These are phyloP conservation scores for Lepidium didymum DNA, from an alignment of 345 rosid species.

Conservation along the genomic window DNA sequence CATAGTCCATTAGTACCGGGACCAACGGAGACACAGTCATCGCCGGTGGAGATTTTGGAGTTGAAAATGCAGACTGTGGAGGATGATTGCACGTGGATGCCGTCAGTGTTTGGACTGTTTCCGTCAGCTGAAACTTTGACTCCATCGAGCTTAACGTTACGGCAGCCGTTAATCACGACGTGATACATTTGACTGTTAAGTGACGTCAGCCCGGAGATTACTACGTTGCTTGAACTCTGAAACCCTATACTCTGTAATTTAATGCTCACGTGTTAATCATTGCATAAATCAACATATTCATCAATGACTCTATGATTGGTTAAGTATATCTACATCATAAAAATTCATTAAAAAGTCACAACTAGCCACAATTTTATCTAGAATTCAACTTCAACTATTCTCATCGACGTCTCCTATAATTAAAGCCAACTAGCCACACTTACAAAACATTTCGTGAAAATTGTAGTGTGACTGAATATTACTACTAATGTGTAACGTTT, in stretches of 20 bases:
- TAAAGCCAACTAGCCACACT: too few relatives aligned
- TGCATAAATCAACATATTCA: background rate
- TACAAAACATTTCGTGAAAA: too few relatives aligned
- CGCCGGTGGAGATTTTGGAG: conserved; percentile 46
- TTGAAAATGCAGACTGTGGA: conserved; percentile 37
- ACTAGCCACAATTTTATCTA: too few relatives aligned
- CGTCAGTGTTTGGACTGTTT: conserved; percentile 74
- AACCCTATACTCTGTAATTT: conserved; percentile 41
- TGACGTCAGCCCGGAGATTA: conserved; percentile 43
- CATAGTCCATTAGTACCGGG: conserved; percentile 51
- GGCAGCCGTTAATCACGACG: conserved; percentile 50
- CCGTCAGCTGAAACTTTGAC: conserved; percentile 42
- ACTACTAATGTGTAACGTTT: too few relatives aligned
- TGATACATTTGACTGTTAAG: conserved; percentile 59
- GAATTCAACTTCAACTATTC: too few relatives aligned
- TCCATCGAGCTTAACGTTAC: conserved; percentile 42
- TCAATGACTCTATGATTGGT: background rate
- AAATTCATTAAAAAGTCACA: too few relatives aligned
- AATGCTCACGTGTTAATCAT: background rate
- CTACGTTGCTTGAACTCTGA: conserved; percentile 43
- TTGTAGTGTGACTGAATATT: too few relatives aligned
- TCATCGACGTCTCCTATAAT: too few relatives aligned
- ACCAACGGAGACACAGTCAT: conserved; percentile 65
- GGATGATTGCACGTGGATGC: conserved; percentile 56
- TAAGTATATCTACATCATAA: too few relatives aligned